Conservation (phyloP, 2,329 filamentous ascomycete species). For the Phialophora verrucosa region DNA sequence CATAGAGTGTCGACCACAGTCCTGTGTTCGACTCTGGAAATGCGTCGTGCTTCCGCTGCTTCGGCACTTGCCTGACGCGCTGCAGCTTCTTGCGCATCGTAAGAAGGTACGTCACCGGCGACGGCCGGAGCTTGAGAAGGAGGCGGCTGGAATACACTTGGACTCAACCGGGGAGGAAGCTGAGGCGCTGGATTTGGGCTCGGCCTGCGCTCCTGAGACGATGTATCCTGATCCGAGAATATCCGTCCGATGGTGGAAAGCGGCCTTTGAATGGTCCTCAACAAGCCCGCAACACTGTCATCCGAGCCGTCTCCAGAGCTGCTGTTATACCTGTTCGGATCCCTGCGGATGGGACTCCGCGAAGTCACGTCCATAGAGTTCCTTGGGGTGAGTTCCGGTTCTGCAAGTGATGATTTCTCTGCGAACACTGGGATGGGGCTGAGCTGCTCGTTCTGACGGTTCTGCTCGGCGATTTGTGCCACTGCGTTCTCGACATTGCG, state of each 20-base stretch:
- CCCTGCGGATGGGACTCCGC: constrained; percentile 55
- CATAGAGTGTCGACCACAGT: constrained; percentile 92
- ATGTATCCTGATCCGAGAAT: constrained; percentile 72
- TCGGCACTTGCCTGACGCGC: constrained; percentile 90
- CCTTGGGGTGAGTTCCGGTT: constrained; percentile 64
- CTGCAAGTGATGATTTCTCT: constrained; percentile 57
- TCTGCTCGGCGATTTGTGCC: constrained; percentile 90
- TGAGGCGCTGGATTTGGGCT: constrained; percentile 33
- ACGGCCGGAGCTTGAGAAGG: constrained; percentile 48
- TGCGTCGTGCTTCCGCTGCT: constrained; percentile 80
- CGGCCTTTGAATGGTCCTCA: constrained; percentile 89
- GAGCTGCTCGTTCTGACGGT: constrained; percentile 63
- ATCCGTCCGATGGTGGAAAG: constrained; percentile 92
- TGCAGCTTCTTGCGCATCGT: constrained; percentile 81
- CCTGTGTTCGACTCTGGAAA: constrained; percentile 82
- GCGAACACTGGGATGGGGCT: constrained; percentile 44
- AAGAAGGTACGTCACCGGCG: constrained; percentile 35
- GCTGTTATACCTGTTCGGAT: constrained; percentile 44
- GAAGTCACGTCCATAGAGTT: constrained; percentile 61
- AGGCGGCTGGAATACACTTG: constrained; percentile 53
- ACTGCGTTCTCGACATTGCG: constrained; percentile 95
- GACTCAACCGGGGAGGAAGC: constrained; percentile 56
- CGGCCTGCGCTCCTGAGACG: constrained; percentile 42
- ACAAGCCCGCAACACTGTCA: constrained; percentile 78
- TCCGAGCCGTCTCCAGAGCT: constrained; percentile 67